Percentiles rank a stretch among this genome's conserved stretches.
These are phyloP conservation scores for Murraya paniculata DNA, from an alignment of 345 rosid species.

Conservation along the genomic window DNA sequence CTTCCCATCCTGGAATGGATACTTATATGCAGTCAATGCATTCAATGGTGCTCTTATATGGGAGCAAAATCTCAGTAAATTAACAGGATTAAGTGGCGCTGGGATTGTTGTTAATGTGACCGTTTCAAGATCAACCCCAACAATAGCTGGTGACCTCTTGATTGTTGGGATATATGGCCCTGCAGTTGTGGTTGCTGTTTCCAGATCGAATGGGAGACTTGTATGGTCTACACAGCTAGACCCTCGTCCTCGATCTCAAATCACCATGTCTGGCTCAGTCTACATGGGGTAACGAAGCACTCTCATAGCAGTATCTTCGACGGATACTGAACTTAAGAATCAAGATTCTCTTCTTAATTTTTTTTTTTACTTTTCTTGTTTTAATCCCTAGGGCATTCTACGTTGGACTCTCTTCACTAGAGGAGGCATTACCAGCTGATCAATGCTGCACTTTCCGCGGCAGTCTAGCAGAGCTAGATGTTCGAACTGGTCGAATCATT, in stretches of 20 bases:
- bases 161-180: constrained; percentile 45
- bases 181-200: constrained; percentile 39
- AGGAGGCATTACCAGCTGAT: constrained; percentile 24
- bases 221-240: constrained; percentile 41
- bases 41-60: constrained; percentile 39
- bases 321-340: no score
- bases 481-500: constrained; percentile 16
- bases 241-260: constrained; percentile 25
- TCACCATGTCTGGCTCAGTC: constrained; percentile 46
- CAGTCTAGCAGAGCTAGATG: constrained; percentile 26
- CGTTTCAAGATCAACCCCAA: constrained; percentile 44
- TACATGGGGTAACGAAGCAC: constrained; percentile 27
- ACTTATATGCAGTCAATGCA: constrained; percentile 48
- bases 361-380: background rate
- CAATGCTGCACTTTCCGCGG: constrained; percentile 47
- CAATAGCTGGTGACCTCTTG: constrained; percentile 30
- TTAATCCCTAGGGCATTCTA: constrained; percentile 11
- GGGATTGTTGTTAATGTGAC: constrained; percentile 27
- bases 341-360: background rate
- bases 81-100: constrained; percentile 34
- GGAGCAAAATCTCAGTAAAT: constrained; percentile 39
- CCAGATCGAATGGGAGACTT: constrained; percentile 31
- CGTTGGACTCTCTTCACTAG: constrained; percentile 39
- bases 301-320: no score
- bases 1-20: constrained; percentile 58